Evolutionary conservation across 371 early-diverging fungal genomes (phyloP).

Genomic region (Lichtheimia ramosa): DNA sequence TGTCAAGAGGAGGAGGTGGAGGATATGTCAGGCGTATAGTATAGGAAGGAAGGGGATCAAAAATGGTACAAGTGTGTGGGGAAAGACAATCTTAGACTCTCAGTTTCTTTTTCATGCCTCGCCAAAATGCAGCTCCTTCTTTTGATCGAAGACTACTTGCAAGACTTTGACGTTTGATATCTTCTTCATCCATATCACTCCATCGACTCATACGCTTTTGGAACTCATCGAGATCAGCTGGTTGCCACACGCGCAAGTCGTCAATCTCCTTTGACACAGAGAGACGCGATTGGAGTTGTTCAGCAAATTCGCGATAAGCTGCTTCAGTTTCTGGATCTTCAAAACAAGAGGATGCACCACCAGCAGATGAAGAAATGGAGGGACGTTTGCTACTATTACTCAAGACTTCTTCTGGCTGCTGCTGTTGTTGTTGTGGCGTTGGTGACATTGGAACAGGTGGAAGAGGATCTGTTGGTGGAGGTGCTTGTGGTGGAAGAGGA

Average conservation of each 20-base stretch:
- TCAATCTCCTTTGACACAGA: constrained; percentile 29
- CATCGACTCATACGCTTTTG: constrained; percentile 9
- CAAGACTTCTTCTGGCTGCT: too few species aligned
- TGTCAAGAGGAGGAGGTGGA: neutral
- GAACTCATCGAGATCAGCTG: constrained; percentile 14
- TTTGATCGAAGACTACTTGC: constrained; percentile 4
- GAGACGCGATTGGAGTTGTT: constrained; percentile 22
- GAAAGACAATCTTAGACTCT: constrained; percentile 11
- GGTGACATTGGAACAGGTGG: constrained; percentile 17
- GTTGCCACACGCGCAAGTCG: constrained; percentile 21
- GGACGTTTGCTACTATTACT: neutral
- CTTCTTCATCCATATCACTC: constrained; percentile 6
- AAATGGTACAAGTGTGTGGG: neutral
- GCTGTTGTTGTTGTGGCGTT: neutral
- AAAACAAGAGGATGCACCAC: neutral
- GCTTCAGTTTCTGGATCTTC: constrained; percentile 12
- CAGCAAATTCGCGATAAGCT: constrained; percentile 25
- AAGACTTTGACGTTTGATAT: constrained; percentile 9
- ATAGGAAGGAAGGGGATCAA: neutral
- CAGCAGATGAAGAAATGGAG: constrained; percentile 6
- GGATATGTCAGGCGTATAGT: neutral
- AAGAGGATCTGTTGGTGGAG: constrained; percentile 25
- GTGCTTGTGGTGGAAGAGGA: constrained; percentile 19
- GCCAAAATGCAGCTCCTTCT: constrained; percentile 21
- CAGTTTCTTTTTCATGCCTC: constrained; percentile 31